These are phyloP conservation scores for Candida maris DNA, from an alignment of 805 yeast species.

Conservation along the genomic window DNA sequence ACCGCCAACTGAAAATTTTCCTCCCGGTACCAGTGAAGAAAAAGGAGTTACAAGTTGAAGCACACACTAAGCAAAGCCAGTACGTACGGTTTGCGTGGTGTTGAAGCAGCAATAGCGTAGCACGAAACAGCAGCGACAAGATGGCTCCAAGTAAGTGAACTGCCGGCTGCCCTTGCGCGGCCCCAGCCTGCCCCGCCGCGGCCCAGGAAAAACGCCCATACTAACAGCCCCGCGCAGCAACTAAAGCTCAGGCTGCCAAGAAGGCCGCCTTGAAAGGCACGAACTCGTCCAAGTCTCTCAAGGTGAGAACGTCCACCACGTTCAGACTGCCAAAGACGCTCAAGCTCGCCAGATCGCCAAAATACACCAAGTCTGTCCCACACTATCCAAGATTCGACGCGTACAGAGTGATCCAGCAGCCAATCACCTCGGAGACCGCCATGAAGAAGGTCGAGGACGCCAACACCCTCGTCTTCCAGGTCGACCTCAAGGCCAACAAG, in stretches of 20 bases:
- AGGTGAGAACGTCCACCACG: slow-evolving; percentile 92
- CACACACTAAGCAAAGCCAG: no score
- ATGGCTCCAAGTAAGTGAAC: slow-evolving; percentile 32
- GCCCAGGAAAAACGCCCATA: no score
- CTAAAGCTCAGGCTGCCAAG: slow-evolving; percentile 95
- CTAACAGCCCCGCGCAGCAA: slow-evolving; percentile 32
- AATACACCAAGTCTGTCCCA: slow-evolving; percentile 95
- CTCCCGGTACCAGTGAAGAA: no score
- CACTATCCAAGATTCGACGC: slow-evolving; percentile 97
- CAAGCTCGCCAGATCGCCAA: slow-evolving; percentile 90
- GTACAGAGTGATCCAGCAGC: slow-evolving; percentile 88
- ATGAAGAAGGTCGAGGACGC: slow-evolving; percentile 99
- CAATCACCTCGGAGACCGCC: slow-evolving; percentile 97
- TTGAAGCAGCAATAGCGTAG: no score
- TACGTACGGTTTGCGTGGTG: no score
- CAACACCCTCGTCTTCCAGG: slow-evolving; percentile 99
- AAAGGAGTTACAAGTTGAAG: no score
- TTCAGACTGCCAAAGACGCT: slow-evolving; percentile 98
- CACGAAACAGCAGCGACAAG: no score
- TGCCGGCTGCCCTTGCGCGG: not conserved
- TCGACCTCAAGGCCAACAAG: slow-evolving; percentile 96
- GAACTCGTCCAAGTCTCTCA: slow-evolving; percentile 82
- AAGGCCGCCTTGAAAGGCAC: slow-evolving; percentile 98
- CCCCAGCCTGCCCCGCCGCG: not conserved
- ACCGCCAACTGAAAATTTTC: no score